A percentile compares a stretch with the other conserved stretches of the same genome.
phyloP scores from a whole-genome alignment of 73 alveolate species.

The Blepharisma japonicum region DNA sequence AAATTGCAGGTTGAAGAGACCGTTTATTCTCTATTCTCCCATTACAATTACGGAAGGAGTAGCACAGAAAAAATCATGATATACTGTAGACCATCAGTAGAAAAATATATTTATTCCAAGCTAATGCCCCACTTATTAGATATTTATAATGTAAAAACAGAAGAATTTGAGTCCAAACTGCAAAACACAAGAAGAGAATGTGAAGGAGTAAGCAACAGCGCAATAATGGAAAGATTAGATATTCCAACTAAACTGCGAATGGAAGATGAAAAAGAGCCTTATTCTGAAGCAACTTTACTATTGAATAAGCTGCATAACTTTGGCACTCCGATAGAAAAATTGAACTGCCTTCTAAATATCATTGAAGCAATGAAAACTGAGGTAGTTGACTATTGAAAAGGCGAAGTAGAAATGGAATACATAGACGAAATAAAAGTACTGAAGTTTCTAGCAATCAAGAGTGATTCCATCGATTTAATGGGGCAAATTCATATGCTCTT shows the following conservation, averaged over 20 bases:
- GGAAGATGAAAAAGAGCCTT: conserved; percentile 17
- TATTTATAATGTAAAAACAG: conserved; percentile 14
- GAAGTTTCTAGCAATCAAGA: background rate
- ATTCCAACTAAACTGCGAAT: background rate
- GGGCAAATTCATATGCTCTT: too few relatives aligned
- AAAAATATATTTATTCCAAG: conserved; percentile 29
- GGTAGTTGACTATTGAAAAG: conserved; percentile 24
- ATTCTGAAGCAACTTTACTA: conserved; percentile 19
- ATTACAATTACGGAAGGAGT: conserved; percentile 25
- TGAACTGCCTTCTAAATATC: conserved; percentile 17
- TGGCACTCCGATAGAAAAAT: conserved; percentile 14
- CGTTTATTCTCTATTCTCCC: background rate
- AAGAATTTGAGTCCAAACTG: background rate
- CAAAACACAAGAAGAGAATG: background rate
- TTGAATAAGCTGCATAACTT: background rate
- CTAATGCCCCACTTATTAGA: background rate
- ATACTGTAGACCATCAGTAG: conserved; percentile 32
- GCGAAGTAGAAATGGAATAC: background rate
- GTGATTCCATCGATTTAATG: too few relatives aligned
- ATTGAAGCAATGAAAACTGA: conserved; percentile 18
- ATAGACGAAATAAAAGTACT: background rate
- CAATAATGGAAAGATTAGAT: background rate
- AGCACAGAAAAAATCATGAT: conserved; percentile 31
- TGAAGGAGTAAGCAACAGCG: background rate
- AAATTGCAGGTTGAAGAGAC: conserved; percentile 10